Base-by-base conservation (phyloP, 2,329 filamentous ascomycete species). In the Boeremia exigua region DNA sequence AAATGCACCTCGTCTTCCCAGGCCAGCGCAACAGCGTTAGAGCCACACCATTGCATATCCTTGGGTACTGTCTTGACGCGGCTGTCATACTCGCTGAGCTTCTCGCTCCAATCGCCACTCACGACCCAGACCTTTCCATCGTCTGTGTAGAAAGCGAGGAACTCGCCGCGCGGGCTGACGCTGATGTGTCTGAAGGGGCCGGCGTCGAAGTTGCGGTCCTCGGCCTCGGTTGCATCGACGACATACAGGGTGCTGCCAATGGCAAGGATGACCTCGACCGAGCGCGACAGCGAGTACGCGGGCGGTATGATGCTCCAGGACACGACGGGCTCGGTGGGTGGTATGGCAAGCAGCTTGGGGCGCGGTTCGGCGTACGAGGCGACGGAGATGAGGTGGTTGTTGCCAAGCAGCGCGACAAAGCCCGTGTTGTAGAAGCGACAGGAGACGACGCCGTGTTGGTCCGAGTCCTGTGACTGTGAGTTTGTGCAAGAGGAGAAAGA, bases 1-100 rank as follows among this genome's bases (percentile, higher is more conserved):
- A 99, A 83, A 70, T 97, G 95, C 4, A 99, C 88, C 75, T 99
- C 95, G 70, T 99, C 95, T 71, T 98, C 95, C 95, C 95, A 99
- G 0, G 93, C 93, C 66, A 99, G 86, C 27, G 96, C 86, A 3
- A 95, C 90, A 12, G 93, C 92, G 75, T 98, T 94, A 67, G 95
- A 94, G 5, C 95, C 95, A 74, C 95, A 99, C 95, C 95, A 99
- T 67, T 95, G 89, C 58, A 99, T 84, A 61, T 95, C 91, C 66
- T 91, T 89, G 3, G 95, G 95, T 1, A 88, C 83, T 5, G 92
- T 96, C 73, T 89, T 89, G 9, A 91, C 93, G 63, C 88, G 88
- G 0, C 93, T 94, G 68, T 96, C 88, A 71, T 98, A 94, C 77
- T 98, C 93, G 71, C 92, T 94, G 59, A 96, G 81, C 54, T 93